These are phyloP conservation scores for Sarocladiaceae sp. DNA, from an alignment of 2,329 filamentous ascomycete species.

Conservation along the genomic window DNA sequence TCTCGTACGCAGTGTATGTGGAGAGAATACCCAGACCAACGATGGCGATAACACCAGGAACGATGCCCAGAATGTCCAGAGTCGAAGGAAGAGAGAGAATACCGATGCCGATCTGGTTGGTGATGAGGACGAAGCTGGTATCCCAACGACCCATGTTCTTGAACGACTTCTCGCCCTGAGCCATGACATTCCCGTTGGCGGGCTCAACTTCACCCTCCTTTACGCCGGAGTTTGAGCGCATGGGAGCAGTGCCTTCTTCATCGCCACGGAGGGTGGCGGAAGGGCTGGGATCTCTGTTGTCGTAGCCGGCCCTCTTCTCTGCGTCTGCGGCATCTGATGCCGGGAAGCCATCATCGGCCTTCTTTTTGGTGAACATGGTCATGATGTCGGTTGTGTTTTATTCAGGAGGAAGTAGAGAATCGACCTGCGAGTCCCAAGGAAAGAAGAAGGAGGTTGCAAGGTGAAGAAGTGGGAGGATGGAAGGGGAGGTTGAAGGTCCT, in stretches of 20 bases:
- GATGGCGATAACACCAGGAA: constrained; percentile 65
- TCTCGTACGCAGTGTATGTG: constrained; percentile 47
- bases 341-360: background rate
- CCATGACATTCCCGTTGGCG: constrained; percentile 20
- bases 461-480: background rate
- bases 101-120: constrained; percentile 32
- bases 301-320: background rate
- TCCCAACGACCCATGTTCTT: constrained; percentile 30
- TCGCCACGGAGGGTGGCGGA: constrained; percentile 2
- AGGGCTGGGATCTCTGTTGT: constrained; percentile 1
- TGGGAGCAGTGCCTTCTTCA: background rate
- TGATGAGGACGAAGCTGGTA: constrained; percentile 26
- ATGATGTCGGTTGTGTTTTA: background rate
- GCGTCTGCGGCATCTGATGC: background rate
- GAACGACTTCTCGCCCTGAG: constrained; percentile 26
- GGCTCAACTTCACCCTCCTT: background rate
- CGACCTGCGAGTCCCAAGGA: background rate
- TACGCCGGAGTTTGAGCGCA: background rate
- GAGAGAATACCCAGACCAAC: constrained; percentile 62
- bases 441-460: background rate
- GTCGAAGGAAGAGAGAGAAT: constrained; percentile 68
- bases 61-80: constrained; percentile 62
- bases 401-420: background rate
- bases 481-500: background rate
- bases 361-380: constrained; percentile 4